Evolutionary conservation across 148 eudicot genomes (phyloP).

Genomic region (Chenopodium suecicum): DNA sequence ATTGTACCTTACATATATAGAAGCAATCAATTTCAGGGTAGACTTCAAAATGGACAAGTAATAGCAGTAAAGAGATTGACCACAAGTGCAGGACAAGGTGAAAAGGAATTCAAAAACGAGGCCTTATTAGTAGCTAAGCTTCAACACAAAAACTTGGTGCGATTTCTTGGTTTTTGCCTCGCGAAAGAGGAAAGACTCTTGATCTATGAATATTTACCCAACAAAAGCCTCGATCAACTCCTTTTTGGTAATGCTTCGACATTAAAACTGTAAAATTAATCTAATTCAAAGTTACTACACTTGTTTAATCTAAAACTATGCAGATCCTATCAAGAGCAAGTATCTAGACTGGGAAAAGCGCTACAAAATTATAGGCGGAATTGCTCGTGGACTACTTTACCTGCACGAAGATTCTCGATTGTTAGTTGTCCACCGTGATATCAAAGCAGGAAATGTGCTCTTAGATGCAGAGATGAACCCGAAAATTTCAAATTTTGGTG

Average conservation of each 20-base stretch:
- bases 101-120: conserved; percentile 46
- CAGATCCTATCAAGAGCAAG: conserved; percentile 30
- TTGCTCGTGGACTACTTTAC: conserved; percentile 50
- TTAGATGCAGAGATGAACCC: conserved; percentile 23
- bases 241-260: background rate
- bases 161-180: conserved; percentile 48
- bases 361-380: conserved; percentile 45
- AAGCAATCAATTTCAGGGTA: conserved; percentile 32
- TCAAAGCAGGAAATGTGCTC: conserved; percentile 49
- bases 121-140: conserved; percentile 45
- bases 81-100: conserved; percentile 41
- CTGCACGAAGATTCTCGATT: conserved; percentile 56
- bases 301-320: background rate
- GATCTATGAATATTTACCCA: conserved; percentile 47
- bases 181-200: conserved; percentile 41
- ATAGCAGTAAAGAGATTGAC: conserved; percentile 57
- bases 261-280: background rate
- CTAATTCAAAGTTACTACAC: background rate
- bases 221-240: conserved; percentile 37
- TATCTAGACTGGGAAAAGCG: conserved; percentile 43
- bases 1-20: background rate
- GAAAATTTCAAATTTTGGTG: conserved; percentile 50
- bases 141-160: conserved; percentile 49
- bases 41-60: conserved; percentile 34
- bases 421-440: conserved; percentile 48